Percentiles rank a stretch among this genome's conserved stretches.
Conservation (phyloP, 139 green algal genomes). For the Micractinium conductrix region DNA sequence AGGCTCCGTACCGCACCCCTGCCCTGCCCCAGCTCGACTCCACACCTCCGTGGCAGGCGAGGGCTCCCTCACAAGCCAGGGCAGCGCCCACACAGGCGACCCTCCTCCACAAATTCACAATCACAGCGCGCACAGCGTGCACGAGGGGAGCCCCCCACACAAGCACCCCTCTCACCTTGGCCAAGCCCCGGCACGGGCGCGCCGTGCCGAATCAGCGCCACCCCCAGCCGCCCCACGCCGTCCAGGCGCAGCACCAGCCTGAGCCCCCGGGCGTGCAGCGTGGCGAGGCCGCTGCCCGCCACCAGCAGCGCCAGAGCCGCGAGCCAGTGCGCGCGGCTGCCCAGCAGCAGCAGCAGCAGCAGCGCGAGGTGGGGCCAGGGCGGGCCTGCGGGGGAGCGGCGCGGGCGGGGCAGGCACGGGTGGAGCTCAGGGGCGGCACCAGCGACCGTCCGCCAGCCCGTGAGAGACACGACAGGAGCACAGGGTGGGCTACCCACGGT, state of each 20-base stretch:
- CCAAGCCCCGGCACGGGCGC: slow-evolving; percentile 35
- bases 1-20: too few species aligned
- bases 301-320: slow-evolving; percentile 34
- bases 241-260: slow-evolving; percentile 45
- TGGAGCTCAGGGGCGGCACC: background rate
- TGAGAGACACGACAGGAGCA: too few species aligned
- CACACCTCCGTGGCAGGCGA: too few species aligned
- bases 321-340: slow-evolving; percentile 41
- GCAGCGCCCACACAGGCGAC: too few species aligned
- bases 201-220: slow-evolving; percentile 48
- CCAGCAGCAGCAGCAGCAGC: slow-evolving; percentile 48
- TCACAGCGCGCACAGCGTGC: too few species aligned
- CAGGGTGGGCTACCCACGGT: too few species aligned
- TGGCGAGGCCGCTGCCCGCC: slow-evolving; percentile 27
- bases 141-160: too few species aligned
- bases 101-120: background rate
- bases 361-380: slow-evolving; percentile 52
- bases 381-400: slow-evolving; percentile 21
- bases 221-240: slow-evolving; percentile 35
- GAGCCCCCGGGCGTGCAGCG: slow-evolving; percentile 45
- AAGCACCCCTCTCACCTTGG: slow-evolving; percentile 13
- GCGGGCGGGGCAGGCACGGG: background rate
- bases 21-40: background rate
- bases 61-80: too few species aligned
- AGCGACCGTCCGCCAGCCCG: background rate